phyloP scores from a whole-genome alignment of 2,329 filamentous ascomycete species.

The Alternaria alternata region DNA sequence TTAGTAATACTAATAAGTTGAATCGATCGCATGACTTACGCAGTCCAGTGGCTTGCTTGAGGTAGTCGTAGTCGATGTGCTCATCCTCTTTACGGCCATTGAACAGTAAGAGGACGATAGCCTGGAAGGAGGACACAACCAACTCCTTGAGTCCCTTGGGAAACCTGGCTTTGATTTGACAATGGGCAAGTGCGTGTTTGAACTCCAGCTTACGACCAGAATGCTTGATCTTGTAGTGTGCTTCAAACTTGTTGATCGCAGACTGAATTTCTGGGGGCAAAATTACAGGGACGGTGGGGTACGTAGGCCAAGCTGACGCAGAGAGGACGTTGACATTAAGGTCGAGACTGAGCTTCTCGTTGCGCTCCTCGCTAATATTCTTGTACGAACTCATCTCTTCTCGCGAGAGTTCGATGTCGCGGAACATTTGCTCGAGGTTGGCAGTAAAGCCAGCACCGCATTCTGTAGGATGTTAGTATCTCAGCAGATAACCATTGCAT shows the following conservation, averaged over 20 bases:
- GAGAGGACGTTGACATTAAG: conserved; percentile 91
- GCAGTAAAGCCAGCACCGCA: conserved; percentile 95
- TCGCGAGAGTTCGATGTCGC: conserved; percentile 90
- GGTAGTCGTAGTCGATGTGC: conserved; percentile 76
- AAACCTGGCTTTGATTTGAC: conserved; percentile 82
- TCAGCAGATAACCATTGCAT: not conserved
- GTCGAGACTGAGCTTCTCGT: conserved; percentile 68
- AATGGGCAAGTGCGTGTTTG: conserved; percentile 94
- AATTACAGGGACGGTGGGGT: conserved; percentile 77
- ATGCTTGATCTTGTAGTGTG: conserved; percentile 88
- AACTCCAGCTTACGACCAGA: conserved; percentile 85
- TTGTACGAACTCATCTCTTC: conserved; percentile 95
- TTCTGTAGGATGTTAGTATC: conserved; percentile 59
- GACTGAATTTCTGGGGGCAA: conserved; percentile 77
- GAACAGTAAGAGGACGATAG: conserved; percentile 88
- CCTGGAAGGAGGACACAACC: conserved; percentile 90
- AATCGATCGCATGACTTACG: conserved; percentile 55
- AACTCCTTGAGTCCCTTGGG: conserved; percentile 84
- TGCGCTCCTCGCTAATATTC: conserved; percentile 67
- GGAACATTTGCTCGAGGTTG: conserved; percentile 99
- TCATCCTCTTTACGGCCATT: conserved; percentile 72
- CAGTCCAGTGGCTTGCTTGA: conserved; percentile 77
- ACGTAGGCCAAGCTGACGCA: conserved; percentile 90
- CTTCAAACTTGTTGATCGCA: conserved; percentile 83
- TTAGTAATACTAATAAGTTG: conserved; percentile 14